Percentiles rank a stretch among this genome's conserved stretches.
Conservation (phyloP, 1,284 basidiomycete genomes). For the Tremellales sp. region DNA sequence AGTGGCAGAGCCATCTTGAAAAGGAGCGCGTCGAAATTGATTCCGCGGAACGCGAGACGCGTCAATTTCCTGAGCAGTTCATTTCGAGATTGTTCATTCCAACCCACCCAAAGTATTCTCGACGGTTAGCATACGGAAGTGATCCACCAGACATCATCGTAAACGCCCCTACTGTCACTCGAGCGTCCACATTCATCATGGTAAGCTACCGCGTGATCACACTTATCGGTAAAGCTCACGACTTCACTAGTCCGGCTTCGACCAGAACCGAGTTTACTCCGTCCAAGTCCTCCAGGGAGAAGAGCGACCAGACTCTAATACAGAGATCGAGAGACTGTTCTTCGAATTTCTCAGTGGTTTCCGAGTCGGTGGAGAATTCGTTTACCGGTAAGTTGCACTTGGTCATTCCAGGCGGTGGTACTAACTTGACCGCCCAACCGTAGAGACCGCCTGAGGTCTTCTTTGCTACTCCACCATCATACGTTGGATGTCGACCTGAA, state of each 20-base stretch:
- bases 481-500: constrained; percentile 88
- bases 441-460: constrained; percentile 77
- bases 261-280: constrained; percentile 71
- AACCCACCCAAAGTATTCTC: too few relatives aligned
- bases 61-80: too few relatives aligned
- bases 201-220: too few relatives aligned
- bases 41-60: too few relatives aligned
- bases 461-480: constrained; percentile 84
- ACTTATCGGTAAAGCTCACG: too few relatives aligned
- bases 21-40: too few relatives aligned
- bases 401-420: neutral
- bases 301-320: constrained; percentile 61
- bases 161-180: too few relatives aligned
- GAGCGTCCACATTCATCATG: too few relatives aligned
- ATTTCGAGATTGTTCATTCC: too few relatives aligned
- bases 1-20: too few relatives aligned
- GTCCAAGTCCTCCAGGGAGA: constrained; percentile 65
- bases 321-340: constrained; percentile 73
- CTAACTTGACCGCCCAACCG: neutral
- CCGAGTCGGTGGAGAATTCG: constrained; percentile 80
- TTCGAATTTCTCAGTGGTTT: constrained; percentile 82
- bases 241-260: constrained; percentile 59
- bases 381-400: constrained; percentile 63
- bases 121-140: too few relatives aligned
- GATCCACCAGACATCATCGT: too few relatives aligned